phyloP scores from a whole-genome alignment of 495 filamentous ascomycete species.

The Rostrohypoxylon terebratum region DNA sequence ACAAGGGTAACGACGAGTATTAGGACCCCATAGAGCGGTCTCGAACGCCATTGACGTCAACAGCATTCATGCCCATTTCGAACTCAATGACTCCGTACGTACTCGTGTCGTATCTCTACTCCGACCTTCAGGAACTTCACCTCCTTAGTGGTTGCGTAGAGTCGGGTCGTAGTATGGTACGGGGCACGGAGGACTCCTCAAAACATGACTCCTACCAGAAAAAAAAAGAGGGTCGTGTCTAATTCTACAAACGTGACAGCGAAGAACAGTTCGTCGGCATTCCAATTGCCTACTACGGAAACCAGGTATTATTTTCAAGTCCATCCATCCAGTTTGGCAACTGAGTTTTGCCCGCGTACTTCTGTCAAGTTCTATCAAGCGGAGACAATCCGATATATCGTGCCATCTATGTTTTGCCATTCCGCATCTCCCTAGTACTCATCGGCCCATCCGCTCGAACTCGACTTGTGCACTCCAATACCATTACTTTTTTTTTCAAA shows the following conservation, averaged over 20 bases:
- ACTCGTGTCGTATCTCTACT: conserved; percentile 9
- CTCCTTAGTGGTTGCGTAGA: conserved; percentile 19
- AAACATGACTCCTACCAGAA: not conserved
- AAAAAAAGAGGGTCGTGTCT: conserved; percentile 3
- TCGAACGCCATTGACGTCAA: conserved; percentile 43
- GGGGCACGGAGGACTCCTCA: not conserved
- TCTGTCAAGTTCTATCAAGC: not conserved
- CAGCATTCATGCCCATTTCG: not conserved
- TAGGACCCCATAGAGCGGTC: conserved; percentile 14
- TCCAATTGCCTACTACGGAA: not conserved
- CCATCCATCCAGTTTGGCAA: not conserved
- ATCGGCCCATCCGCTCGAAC: conserved; percentile 21
- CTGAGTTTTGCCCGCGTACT: not conserved
- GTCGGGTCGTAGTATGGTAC: not conserved
- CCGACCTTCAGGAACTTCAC: not conserved
- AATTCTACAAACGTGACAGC: conserved; percentile 2
- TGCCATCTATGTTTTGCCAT: not conserved
- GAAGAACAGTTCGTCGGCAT: not conserved
- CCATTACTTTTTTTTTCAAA: conserved; percentile 7
- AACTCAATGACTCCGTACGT: not conserved
- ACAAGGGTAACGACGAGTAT: conserved; percentile 26
- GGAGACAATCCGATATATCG: conserved; percentile 15
- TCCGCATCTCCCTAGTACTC: conserved; percentile 24
- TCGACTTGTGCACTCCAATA: conserved; percentile 25
- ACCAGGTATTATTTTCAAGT: not conserved